A percentile compares a stretch with the other conserved stretches of the same genome.
phyloP scores from a whole-genome alignment of 768 basidiomycete species.

The Agaricus blazei region DNA sequence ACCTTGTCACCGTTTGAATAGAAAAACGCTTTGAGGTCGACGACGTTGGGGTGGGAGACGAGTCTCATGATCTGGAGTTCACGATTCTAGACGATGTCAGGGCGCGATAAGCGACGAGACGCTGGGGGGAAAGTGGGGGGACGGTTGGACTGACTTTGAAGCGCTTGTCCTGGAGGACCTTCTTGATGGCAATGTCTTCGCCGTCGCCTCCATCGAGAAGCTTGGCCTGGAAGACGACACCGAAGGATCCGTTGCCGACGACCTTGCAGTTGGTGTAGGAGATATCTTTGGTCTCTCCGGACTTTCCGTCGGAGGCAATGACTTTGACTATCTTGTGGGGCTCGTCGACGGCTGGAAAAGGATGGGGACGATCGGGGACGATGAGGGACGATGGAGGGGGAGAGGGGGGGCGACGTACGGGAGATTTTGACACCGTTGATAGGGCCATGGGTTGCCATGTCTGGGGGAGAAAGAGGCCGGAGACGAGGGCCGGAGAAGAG shows the following conservation, averaged over 20 bases:
- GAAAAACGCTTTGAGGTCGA: constrained; percentile 97
- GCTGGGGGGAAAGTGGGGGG: constrained; percentile 8
- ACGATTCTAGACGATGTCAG: constrained; percentile 65
- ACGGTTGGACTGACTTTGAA: constrained; percentile 83
- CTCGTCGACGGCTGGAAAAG: constrained; percentile 75
- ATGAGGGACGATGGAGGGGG: constrained; percentile 21
- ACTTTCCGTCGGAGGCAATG: constrained; percentile 91
- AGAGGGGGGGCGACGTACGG: constrained; percentile 46
- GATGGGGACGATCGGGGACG: constrained; percentile 28
- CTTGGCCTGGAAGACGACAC: constrained; percentile 96
- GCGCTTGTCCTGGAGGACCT: constrained; percentile 98
- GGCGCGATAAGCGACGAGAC: background rate
- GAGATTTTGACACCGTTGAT: constrained; percentile 88
- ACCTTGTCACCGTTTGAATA: constrained; percentile 99
- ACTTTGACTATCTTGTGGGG: constrained; percentile 96
- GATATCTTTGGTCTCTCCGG: constrained; percentile 81
- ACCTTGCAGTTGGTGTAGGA: constrained; percentile 98
- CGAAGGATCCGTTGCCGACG: constrained; percentile 98
- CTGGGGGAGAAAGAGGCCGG: constrained; percentile 10
- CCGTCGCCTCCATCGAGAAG: constrained; percentile 63
- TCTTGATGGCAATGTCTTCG: constrained; percentile 99
- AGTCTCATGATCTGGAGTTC: constrained; percentile 99
- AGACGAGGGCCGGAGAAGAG: constrained; percentile 11
- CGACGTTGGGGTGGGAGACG: constrained; percentile 95
- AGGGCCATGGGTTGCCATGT: constrained; percentile 73